Evolutionary conservation across 805 yeast genomes (phyloP).

Genomic region (Schwanniomyces pseudopolymorphus): DNA sequence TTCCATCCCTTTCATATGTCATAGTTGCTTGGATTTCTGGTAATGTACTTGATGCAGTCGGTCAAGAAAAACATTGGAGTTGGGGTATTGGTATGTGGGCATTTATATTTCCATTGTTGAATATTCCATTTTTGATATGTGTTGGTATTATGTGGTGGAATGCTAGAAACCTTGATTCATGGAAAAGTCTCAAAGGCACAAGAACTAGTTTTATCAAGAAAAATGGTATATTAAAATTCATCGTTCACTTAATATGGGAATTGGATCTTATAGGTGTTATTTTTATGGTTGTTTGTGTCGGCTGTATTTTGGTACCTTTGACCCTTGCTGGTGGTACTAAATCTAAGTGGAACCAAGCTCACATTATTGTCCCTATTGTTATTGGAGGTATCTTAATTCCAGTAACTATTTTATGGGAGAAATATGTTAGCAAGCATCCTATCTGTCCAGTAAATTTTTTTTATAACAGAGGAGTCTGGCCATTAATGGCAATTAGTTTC

Average conservation of each 20-base stretch:
- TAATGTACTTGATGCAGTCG: constrained; percentile 13
- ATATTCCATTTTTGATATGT: constrained; percentile 15
- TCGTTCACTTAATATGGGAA: constrained; percentile 21
- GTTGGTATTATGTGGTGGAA: constrained; percentile 14
- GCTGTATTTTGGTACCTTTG: constrained; percentile 37
- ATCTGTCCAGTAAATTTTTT: constrained; percentile 13
- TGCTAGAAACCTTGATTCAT: constrained; percentile 16
- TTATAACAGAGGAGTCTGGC: constrained; percentile 18
- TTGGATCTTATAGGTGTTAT: constrained; percentile 37
- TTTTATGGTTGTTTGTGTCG: constrained; percentile 30
- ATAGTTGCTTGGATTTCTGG: constrained; percentile 21
- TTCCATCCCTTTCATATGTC: constrained; percentile 16
- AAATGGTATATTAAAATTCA: constrained; percentile 7
- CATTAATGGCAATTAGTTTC: constrained; percentile 12
- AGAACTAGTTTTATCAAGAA: constrained; percentile 7
- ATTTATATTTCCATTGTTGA: constrained; percentile 18
- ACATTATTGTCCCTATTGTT: constrained; percentile 15
- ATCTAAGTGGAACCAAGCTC: constrained; percentile 13
- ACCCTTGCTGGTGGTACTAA: constrained; percentile 26
- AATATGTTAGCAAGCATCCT: constrained; percentile 12
- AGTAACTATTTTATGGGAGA: constrained; percentile 13
- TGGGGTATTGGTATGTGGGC: constrained; percentile 25
- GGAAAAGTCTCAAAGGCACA: constrained; percentile 11
- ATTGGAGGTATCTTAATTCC: constrained; percentile 16
- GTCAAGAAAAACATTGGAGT: constrained; percentile 3